phyloP scores from a whole-genome alignment of 805 yeast species.

The Geotrichum ghanense region DNA sequence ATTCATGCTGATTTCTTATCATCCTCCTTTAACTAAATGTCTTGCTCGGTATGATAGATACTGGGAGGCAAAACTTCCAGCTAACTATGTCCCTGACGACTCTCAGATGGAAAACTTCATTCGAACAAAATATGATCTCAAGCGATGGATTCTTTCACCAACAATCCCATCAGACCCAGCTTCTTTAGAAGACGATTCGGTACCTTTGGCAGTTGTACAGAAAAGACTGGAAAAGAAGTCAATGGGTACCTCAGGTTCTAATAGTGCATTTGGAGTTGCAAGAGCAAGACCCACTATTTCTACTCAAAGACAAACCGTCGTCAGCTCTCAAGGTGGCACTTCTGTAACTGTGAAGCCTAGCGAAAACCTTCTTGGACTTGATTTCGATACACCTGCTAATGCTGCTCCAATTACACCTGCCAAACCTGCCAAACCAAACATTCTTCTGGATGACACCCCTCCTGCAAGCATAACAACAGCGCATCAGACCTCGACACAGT shows the following conservation, averaged over 20 bases:
- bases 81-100: constrained; percentile 64
- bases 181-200: constrained; percentile 11
- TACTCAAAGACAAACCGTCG: constrained; percentile 4
- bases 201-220: constrained; percentile 16
- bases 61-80: constrained; percentile 78
- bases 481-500: no score
- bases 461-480: constrained; percentile 14
- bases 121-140: constrained; percentile 81
- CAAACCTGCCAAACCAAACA: constrained; percentile 9
- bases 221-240: constrained; percentile 5
- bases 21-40: no score
- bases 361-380: constrained; percentile 14
- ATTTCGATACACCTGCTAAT: constrained; percentile 13
- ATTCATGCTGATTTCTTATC: no score
- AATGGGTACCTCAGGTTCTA: neutral
- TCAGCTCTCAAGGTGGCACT: constrained; percentile 4
- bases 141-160: constrained; percentile 65
- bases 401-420: constrained; percentile 6
- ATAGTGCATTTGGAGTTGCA: neutral
- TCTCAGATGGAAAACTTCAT: constrained; percentile 81
- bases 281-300: constrained; percentile 3
- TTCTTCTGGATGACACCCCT: constrained; percentile 11
- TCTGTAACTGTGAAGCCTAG: neutral
- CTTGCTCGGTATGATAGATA: constrained; percentile 25
- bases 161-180: constrained; percentile 45